Percentiles rank a stretch among this genome's conserved stretches.
These are phyloP conservation scores for Globisporangium iwayamae DNA, from an alignment of 352 stramenopile genomes.

Conservation along the genomic window DNA sequence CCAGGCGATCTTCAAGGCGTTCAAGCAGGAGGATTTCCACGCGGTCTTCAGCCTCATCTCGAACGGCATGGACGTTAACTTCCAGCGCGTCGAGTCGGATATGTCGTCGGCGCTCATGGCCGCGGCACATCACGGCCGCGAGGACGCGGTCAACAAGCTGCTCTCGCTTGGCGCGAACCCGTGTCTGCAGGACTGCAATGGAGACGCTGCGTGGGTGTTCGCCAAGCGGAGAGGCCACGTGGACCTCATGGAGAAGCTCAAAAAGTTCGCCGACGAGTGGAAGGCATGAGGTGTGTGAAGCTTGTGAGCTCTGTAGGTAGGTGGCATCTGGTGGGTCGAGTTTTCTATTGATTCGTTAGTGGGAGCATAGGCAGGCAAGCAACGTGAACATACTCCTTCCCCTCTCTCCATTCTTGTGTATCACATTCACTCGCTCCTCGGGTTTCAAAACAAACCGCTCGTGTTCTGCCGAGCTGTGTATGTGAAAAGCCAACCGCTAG, in stretches of 20 bases:
- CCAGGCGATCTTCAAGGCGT: conserved; percentile 76
- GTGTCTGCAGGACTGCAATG: conserved; percentile 43
- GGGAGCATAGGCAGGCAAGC: conserved; percentile 6
- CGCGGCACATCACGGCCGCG: conserved; percentile 72
- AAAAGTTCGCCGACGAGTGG: conserved; percentile 67
- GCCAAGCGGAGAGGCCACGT: conserved; percentile 62
- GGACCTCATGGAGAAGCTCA: conserved; percentile 65
- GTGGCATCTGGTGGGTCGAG: not conserved
- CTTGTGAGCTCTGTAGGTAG: not conserved
- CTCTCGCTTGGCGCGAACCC: conserved; percentile 66
- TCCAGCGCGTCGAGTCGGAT: conserved; percentile 78
- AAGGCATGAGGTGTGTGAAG: conserved; percentile 11
- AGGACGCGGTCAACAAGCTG: conserved; percentile 65
- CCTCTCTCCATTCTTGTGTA: not conserved
- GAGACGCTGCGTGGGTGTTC: conserved; percentile 65
- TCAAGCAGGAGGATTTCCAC: conserved; percentile 75
- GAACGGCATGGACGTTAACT: conserved; percentile 87
- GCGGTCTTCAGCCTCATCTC: conserved; percentile 74
- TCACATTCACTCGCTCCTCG: not conserved
- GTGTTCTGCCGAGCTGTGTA: not conserved
- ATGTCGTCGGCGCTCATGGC: conserved; percentile 73
- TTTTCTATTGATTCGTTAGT: conserved; percentile 12
- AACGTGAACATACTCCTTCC: conserved; percentile 5
- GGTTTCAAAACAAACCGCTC: not conserved
- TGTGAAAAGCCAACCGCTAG: not conserved